phyloP scores from a whole-genome alignment of 495 filamentous ascomycete genomes.

The Annulohypoxylon nitens region DNA sequence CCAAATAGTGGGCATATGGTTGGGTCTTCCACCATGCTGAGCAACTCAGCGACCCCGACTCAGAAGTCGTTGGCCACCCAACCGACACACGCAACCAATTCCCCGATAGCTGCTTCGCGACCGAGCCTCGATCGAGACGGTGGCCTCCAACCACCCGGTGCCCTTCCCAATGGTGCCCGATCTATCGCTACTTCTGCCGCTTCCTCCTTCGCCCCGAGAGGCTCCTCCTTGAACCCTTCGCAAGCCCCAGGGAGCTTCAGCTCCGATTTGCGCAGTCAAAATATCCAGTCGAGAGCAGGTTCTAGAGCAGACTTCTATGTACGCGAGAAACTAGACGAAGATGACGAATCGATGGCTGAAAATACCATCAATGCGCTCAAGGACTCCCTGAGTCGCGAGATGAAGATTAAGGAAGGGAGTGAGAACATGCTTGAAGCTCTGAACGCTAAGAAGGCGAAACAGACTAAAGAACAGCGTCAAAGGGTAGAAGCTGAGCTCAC shows the following conservation, averaged over 20 bases:
- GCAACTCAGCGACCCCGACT: slow-evolving; percentile 76
- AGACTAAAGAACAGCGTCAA: slow-evolving; percentile 89
- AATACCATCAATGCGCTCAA: slow-evolving; percentile 78
- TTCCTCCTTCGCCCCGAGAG: slow-evolving; percentile 72
- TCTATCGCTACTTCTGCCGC: slow-evolving; percentile 72
- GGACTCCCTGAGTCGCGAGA: slow-evolving; percentile 89
- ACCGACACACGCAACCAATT: slow-evolving; percentile 55
- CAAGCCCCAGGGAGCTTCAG: slow-evolving; percentile 92
- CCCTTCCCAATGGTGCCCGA: slow-evolving; percentile 59
- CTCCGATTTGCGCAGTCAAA: slow-evolving; percentile 84
- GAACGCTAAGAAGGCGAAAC: slow-evolving; percentile 94
- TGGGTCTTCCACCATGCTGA: slow-evolving; percentile 69
- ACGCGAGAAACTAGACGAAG: slow-evolving; percentile 74
- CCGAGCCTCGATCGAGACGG: slow-evolving; percentile 68
- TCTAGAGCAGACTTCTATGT: slow-evolving; percentile 74
- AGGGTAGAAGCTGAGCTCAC: slow-evolving; percentile 91
- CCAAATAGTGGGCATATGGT: slow-evolving; percentile 64
- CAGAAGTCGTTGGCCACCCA: slow-evolving; percentile 75
- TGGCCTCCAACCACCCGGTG: slow-evolving; percentile 62
- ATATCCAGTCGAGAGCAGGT: slow-evolving; percentile 73
- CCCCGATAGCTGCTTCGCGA: slow-evolving; percentile 50
- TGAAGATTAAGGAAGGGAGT: slow-evolving; percentile 96
- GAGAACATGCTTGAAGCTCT: slow-evolving; percentile 97
- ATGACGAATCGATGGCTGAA: slow-evolving; percentile 73
- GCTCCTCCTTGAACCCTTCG: slow-evolving; percentile 73